Percentiles rank a stretch among this genome's conserved stretches.
Evolutionary conservation across 2,329 filamentous ascomycete genomes (phyloP).

Genomic region (Sporothrix variecibatus): DNA sequence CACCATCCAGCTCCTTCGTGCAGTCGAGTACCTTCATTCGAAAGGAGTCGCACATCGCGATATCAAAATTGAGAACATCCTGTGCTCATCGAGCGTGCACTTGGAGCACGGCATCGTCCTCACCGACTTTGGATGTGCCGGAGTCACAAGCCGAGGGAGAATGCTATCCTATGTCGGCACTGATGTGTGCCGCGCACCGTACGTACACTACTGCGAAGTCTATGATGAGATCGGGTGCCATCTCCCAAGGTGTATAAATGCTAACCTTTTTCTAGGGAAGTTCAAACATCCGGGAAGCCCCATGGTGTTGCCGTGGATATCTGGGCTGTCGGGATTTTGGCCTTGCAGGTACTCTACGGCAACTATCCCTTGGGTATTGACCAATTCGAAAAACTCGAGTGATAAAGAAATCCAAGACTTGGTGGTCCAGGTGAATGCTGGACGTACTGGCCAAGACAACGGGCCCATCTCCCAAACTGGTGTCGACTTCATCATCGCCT

Average conservation of each 20-base stretch:
- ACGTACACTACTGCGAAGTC: slow-evolving; percentile 33
- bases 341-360: slow-evolving; percentile 39
- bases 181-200: slow-evolving; percentile 53
- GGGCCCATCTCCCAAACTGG: slow-evolving; percentile 26
- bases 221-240: neutral
- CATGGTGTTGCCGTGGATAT: slow-evolving; percentile 50
- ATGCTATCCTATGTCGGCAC: slow-evolving; percentile 52
- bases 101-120: slow-evolving; percentile 50
- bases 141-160: slow-evolving; percentile 44
- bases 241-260: neutral
- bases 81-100: slow-evolving; percentile 50
- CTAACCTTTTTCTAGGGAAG: slow-evolving; percentile 44
- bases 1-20: slow-evolving; percentile 50
- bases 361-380: slow-evolving; percentile 27
- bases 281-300: slow-evolving; percentile 33
- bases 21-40: slow-evolving; percentile 51
- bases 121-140: slow-evolving; percentile 55
- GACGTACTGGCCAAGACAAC: neutral
- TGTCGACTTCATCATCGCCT: slow-evolving; percentile 28
- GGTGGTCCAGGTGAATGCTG: slow-evolving; percentile 24
- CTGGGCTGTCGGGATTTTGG: slow-evolving; percentile 55
- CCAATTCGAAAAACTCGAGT: slow-evolving; percentile 30
- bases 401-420: slow-evolving; percentile 25
- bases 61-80: slow-evolving; percentile 57
- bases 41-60: slow-evolving; percentile 55